These are phyloP conservation scores for Fusarium beomiforme DNA, from an alignment of 2,329 filamentous ascomycete species.

Conservation along the genomic window DNA sequence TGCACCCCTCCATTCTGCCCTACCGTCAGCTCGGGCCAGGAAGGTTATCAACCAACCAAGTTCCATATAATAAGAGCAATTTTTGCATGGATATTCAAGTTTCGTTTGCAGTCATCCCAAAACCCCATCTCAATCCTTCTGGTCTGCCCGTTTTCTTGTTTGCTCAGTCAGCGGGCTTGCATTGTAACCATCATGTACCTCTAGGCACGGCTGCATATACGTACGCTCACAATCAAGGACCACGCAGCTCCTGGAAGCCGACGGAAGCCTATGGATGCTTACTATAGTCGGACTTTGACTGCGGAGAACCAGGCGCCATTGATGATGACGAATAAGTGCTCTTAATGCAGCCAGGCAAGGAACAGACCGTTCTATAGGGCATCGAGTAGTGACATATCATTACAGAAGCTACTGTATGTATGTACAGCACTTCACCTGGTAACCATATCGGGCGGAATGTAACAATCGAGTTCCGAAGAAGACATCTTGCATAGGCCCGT, in stretches of 20 bases:
- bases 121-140: neutral
- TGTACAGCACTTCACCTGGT: neutral
- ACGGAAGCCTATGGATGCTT: conserved; percentile 25
- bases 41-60: neutral
- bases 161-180: neutral
- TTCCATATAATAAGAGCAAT: neutral
- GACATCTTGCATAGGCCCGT: conserved; percentile 8
- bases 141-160: neutral
- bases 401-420: conserved; percentile 6
- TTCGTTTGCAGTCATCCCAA: neutral
- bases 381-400: neutral
- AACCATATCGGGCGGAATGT: conserved; percentile 2
- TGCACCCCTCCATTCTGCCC: conserved; percentile 20
- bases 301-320: conserved; percentile 17
- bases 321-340: conserved; percentile 27
- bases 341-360: conserved; percentile 8
- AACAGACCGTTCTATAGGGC: neutral
- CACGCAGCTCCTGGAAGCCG: conserved; percentile 12
- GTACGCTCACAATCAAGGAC: conserved; percentile 1
- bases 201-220: conserved; percentile 10
- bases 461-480: conserved; percentile 1
- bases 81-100: neutral
- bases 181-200: conserved; percentile 4
- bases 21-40: conserved; percentile 9
- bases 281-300: conserved; percentile 10